These are phyloP conservation scores for Saccharomycopsis lassenensis DNA, from an alignment of 805 yeast genomes.

Conservation along the genomic window DNA sequence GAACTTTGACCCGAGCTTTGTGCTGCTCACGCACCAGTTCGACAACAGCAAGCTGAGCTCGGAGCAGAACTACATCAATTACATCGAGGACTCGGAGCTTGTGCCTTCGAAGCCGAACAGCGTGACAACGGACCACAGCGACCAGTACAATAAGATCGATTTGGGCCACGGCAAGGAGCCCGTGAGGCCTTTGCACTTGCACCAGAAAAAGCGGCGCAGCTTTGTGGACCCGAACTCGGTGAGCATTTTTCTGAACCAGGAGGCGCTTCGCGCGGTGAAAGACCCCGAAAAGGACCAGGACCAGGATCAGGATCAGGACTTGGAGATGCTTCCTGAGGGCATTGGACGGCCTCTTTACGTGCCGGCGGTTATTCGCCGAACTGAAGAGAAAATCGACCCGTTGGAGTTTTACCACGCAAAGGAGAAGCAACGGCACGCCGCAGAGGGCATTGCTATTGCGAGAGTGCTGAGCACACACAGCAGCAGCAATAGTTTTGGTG, in stretches of 20 bases:
- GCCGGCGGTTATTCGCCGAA: constrained; percentile 42
- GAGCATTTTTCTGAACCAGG: constrained; percentile 13
- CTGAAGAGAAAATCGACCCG: constrained; percentile 15
- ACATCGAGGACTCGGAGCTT: constrained; percentile 7
- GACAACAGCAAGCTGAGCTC: no score
- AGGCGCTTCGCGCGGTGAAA: constrained; percentile 1
- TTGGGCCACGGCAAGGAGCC: background rate
- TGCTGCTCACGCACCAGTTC: no score
- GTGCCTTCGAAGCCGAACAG: background rate
- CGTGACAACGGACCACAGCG: constrained; percentile 2
- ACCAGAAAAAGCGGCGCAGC: background rate
- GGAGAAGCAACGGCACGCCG: constrained; percentile 7
- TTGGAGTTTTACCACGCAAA: constrained; percentile 13
- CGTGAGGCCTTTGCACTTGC: background rate
- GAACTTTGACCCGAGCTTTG: no score
- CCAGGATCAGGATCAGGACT: background rate
- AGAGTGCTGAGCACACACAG: background rate
- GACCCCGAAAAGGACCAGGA: background rate
- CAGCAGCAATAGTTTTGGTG: constrained; percentile 6
- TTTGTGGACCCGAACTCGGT: constrained; percentile 7
- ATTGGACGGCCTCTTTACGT: constrained; percentile 43
- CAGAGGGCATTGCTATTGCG: no score
- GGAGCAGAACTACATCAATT: constrained; percentile 5
- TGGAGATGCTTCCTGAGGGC: constrained; percentile 17
- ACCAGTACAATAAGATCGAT: background rate